Percentiles rank a stretch among this genome's conserved stretches.
Evolutionary conservation across 257 asterid species (phyloP).

Genomic region (Ophiorrhiza pumila): DNA sequence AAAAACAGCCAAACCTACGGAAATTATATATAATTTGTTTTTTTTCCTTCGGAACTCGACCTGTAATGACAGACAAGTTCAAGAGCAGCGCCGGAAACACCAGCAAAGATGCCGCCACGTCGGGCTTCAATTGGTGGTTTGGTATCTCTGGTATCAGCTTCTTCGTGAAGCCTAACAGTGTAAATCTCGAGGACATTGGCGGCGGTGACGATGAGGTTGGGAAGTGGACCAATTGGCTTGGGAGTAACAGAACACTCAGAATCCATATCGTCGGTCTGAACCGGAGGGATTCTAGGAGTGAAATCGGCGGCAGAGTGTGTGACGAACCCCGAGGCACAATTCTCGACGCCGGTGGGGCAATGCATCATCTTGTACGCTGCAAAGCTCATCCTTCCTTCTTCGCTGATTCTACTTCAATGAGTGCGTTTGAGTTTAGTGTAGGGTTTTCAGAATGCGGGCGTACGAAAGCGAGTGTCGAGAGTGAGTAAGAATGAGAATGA

Average conservation of each 20-base stretch:
- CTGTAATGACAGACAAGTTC: conserved; percentile 88
- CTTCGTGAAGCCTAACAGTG: conserved; percentile 66
- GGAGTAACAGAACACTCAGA: conserved; percentile 58
- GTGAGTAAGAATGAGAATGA: not conserved
- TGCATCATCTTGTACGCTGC: conserved; percentile 94
- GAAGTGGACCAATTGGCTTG: conserved; percentile 66
- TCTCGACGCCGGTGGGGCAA: conserved; percentile 84
- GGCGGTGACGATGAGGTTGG: conserved; percentile 70
- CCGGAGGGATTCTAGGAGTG: conserved; percentile 42
- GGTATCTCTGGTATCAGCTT: conserved; percentile 39
- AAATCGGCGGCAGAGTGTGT: conserved; percentile 65
- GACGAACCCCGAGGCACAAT: conserved; percentile 81
- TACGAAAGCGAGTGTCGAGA: not conserved
- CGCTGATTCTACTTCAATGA: not conserved
- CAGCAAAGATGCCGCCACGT: conserved; percentile 83
- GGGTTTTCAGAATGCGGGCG: not conserved
- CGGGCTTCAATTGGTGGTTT: conserved; percentile 49
- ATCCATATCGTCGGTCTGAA: conserved; percentile 65
- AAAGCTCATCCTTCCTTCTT: conserved; percentile 54
- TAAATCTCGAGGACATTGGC: conserved; percentile 81
- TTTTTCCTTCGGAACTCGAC: conserved; percentile 24
- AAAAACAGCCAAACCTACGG: not conserved
- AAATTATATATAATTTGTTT: not conserved
- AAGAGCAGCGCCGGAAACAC: conserved; percentile 72
- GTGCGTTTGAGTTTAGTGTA: not conserved